Conservation (phyloP, 2,329 filamentous ascomycete species). For the Trichothecium roseum region DNA sequence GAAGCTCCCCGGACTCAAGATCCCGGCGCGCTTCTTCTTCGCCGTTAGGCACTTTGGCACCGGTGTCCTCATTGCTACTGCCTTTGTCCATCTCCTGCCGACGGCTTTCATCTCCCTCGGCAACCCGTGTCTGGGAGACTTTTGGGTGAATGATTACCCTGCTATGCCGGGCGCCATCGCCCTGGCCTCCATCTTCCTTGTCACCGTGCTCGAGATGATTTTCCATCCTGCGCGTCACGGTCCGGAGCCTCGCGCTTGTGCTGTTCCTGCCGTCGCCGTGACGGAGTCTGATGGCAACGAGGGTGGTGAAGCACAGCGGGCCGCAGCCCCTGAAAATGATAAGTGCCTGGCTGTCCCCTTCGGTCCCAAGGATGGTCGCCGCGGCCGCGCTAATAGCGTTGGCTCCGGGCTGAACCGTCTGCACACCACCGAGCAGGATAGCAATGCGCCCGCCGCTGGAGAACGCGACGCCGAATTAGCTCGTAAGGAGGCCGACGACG, state of each 20-base stretch:
- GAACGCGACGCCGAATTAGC: background rate
- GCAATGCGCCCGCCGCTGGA: background rate
- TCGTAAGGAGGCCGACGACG: background rate
- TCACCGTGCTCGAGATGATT: conserved; percentile 71
- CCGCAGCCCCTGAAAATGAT: no score
- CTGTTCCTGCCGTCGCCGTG: background rate
- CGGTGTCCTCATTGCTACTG: conserved; percentile 64
- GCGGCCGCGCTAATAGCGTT: conserved; percentile 21
- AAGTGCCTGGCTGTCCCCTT: no score
- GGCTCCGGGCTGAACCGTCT: conserved; percentile 20
- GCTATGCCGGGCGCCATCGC: conserved; percentile 74
- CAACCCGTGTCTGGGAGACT: conserved; percentile 57
- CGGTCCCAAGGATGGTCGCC: background rate
- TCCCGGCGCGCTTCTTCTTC: conserved; percentile 46
- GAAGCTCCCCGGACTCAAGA: conserved; percentile 39
- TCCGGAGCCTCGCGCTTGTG: conserved; percentile 5
- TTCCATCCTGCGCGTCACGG: conserved; percentile 33
- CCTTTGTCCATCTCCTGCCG: conserved; percentile 66
- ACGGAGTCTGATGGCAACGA: background rate
- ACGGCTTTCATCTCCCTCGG: conserved; percentile 54
- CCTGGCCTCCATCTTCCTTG: conserved; percentile 67
- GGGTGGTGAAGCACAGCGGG: no score
- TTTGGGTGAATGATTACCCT: conserved; percentile 66
- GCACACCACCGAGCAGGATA: conserved; percentile 6
- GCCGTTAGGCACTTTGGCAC: conserved; percentile 62